Conservation (phyloP, 805 yeast species). For the Kodamaea jinghongensis region DNA sequence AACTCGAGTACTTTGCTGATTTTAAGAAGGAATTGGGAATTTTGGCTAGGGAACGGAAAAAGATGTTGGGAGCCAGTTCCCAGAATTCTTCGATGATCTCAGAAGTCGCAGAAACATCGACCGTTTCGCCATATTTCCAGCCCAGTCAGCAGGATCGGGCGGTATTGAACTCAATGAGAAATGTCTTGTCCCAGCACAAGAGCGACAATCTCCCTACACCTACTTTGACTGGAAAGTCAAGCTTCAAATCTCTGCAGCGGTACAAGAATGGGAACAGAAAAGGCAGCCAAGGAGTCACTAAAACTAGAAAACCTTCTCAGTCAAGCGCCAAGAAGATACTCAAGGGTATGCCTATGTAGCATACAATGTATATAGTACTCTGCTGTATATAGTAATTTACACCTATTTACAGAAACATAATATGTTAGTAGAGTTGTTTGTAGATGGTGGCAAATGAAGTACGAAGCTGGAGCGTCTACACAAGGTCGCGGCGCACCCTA, state of each 20-base stretch:
- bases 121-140: slow-evolving; percentile 6
- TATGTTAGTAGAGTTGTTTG: too few relatives aligned
- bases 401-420: too few relatives aligned
- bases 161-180: slow-evolving; percentile 10
- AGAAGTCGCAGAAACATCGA: neutral
- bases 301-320: neutral
- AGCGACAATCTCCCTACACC: slow-evolving; percentile 5
- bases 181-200: slow-evolving; percentile 6
- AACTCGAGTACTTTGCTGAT: slow-evolving; percentile 30
- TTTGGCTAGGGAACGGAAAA: slow-evolving; percentile 33
- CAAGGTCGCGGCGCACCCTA: too few relatives aligned
- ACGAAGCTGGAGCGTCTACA: too few relatives aligned
- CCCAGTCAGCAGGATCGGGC: slow-evolving; percentile 11
- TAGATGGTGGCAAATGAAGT: too few relatives aligned
- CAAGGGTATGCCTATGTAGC: slow-evolving; percentile 8
- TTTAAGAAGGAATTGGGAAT: slow-evolving; percentile 37
- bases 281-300: slow-evolving; percentile 5
- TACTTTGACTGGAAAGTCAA: neutral
- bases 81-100: neutral
- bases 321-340: neutral
- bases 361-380: neutral
- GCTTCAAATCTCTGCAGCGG: neutral
- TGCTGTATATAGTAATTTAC: too few relatives aligned
- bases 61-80: slow-evolving; percentile 1
- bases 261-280: slow-evolving; percentile 1